Evolutionary conservation across 192 early-diverging fungal genomes (phyloP), one percentile per base, ranked within the genome.

Genomic region (Podila minutissima): DNA sequence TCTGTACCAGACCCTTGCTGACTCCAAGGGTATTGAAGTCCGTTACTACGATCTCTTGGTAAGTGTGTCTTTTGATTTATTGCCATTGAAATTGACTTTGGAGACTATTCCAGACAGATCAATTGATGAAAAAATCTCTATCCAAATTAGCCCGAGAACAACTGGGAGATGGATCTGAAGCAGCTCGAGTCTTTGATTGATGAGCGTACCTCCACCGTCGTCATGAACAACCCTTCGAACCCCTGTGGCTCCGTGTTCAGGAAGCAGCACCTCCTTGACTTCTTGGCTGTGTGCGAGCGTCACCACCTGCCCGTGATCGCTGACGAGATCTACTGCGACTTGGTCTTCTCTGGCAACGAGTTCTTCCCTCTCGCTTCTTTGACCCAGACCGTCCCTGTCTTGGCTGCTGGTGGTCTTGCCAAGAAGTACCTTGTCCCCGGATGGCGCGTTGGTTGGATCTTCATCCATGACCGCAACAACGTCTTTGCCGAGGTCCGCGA

Each of bases 161-260:
- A 92, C 73, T 97, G 96, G 96, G 93, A 96, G 76, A 88, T 88
- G 33, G 96, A 97, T 83, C 75, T 97, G 32, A 88, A 83, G 28
- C 92, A 96, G 35, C 74, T 97, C 71, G 92, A 93, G 72, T 89
- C 91, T 5, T 87, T 94, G 67, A 93, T 97, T 61, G 93, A 97
- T 73, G 86, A 89, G 0, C 91, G 94, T 46, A 97, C 96, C 6
- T 89, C 90, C 1, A 91, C 90, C 26, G 91, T 96, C 50, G 71
- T 96, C 46, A 91, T 96, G 85, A 96, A 96, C 88, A 97, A 95
- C 84, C 95, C 96, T 35, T 95, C 93, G 49, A 97, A 97, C 82
- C 96, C 96, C 2, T 97, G 96, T 69, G 96, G 96, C 5, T 96
- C 95, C 33, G 94, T 94, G 50, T 97, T 92, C 72, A 86, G 90